phyloP scores from a whole-genome alignment of 495 filamentous ascomycete genomes.

The Schizothecium vesticola region DNA sequence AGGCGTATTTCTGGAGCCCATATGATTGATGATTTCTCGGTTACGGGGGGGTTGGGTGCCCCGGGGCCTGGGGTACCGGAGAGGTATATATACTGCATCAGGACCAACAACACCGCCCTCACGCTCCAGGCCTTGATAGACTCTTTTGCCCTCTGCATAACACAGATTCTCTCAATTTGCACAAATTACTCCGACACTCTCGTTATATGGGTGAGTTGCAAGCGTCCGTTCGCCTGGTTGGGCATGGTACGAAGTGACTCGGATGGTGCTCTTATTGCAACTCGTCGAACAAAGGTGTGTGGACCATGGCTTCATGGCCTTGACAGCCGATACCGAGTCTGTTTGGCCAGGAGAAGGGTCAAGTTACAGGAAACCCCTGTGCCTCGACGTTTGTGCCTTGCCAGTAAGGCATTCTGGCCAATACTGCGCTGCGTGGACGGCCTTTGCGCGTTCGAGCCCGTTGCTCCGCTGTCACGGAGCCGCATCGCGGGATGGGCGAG shows the following conservation, averaged over 20 bases:
- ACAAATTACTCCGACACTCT: too few species aligned
- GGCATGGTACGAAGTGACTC: too few species aligned
- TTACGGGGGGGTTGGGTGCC: too few species aligned
- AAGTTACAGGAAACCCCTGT: background rate
- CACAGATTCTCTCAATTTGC: background rate
- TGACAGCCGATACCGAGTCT: too few species aligned
- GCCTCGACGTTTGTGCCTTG: background rate
- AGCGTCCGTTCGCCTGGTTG: too few species aligned
- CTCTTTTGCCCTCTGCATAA: background rate
- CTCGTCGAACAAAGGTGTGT: too few species aligned
- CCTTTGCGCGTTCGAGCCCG: background rate
- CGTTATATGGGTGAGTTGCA: too few species aligned
- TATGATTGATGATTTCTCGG: background rate
- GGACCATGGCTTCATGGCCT: too few species aligned
- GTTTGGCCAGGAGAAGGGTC: too few species aligned
- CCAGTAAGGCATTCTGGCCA: background rate
- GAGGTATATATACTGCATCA: background rate
- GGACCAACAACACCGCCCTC: background rate
- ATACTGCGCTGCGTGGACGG: background rate
- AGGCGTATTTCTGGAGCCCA: background rate
- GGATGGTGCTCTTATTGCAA: too few species aligned
- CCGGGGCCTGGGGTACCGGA: background rate
- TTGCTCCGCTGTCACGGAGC: background rate
- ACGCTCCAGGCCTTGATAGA: background rate
- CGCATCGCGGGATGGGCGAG: too few species aligned